Base-by-base conservation (phyloP, 805 yeast genomes). In the Ogataea philodendri region DNA sequence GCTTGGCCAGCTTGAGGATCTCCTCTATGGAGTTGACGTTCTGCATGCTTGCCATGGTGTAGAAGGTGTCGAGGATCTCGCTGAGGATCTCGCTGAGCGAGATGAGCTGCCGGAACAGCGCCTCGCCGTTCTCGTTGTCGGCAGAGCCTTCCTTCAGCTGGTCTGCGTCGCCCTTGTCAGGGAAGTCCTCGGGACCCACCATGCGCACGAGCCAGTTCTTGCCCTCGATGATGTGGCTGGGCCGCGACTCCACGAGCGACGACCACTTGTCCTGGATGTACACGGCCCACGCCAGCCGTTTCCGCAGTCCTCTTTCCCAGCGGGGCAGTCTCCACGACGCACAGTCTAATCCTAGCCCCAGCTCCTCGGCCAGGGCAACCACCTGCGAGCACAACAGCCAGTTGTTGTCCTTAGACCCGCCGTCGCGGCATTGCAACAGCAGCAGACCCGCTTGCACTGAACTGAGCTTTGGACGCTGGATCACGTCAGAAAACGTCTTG, bases 221-320 rank as follows among this genome's bases (percentile, higher is more conserved):
- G 3, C 79, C 81, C 37, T 76, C 68, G 14, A 78, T 74, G 22
- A 83, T 71, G 58, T 87, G 95, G 1, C 95, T 81, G 2, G 96
- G 95, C 26, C 96, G 67, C 0, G 89, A 77, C 52, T 86, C 94
- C 35, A 78, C 76, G 31, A 89, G 62, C 1, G 95, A 68, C 7
- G 82, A 70, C 97, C 97, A 90, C 55, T 89, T 87, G 53, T 88
- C 96, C 58, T 88, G 95, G 33, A 84, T 67, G 69, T 78, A 90
- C 1, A 88, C 93, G 0, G 97, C 97, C 97, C 98, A 90, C 1
- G 97, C 95, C 31, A 90, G 62, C 40, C 97, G 69, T 49, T 86
- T 75, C 34, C 98, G 70, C 31, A 90, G 63, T 5, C 95, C 94
- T 32, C 95, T 70, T 55, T 90, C 98, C 97, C 97, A 93, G 49